A percentile compares a stretch with the other conserved stretches of the same genome.
Evolutionary conservation across 2,329 filamentous ascomycete species (phyloP).

Genomic region (Tolypocladium amazonense): DNA sequence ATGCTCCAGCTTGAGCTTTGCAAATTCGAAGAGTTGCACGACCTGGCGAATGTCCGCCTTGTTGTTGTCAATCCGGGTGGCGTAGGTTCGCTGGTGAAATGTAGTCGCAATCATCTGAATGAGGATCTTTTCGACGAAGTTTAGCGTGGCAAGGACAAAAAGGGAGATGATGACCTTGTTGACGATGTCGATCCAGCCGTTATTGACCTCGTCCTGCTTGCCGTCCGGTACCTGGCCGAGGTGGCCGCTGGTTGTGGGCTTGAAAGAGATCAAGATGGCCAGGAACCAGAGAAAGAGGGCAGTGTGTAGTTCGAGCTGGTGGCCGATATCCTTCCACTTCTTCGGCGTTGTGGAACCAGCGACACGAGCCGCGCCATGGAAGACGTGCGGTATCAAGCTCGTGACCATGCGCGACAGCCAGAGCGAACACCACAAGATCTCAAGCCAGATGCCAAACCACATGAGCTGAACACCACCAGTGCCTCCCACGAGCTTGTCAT

Average conservation of each 20-base stretch:
- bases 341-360: slow-evolving; percentile 76
- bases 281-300: slow-evolving; percentile 91
- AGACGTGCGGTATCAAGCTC: slow-evolving; percentile 35
- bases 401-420: slow-evolving; percentile 61
- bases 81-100: slow-evolving; percentile 85
- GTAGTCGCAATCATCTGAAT: slow-evolving; percentile 92
- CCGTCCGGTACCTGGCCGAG: slow-evolving; percentile 22
- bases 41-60: slow-evolving; percentile 70
- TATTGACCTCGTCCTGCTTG: slow-evolving; percentile 33
- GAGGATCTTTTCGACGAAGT: slow-evolving; percentile 84
- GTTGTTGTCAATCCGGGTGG: slow-evolving; percentile 82
- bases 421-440: slow-evolving; percentile 83
- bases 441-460: slow-evolving; percentile 94
- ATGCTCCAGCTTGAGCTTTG: slow-evolving; percentile 58
- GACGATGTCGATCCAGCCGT: slow-evolving; percentile 63
- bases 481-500: slow-evolving; percentile 40
- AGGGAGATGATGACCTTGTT: slow-evolving; percentile 80
- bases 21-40: slow-evolving; percentile 53
- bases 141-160: slow-evolving; percentile 71
- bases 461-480: slow-evolving; percentile 67
- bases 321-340: slow-evolving; percentile 87
- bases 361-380: slow-evolving; percentile 51
- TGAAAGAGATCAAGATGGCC: slow-evolving; percentile 74
- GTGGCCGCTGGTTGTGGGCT: slow-evolving; percentile 64
- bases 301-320: slow-evolving; percentile 72